Evolutionary conservation across 1,139 yeast species (phyloP).

Genomic region (Nakaseomyces delphensis): DNA sequence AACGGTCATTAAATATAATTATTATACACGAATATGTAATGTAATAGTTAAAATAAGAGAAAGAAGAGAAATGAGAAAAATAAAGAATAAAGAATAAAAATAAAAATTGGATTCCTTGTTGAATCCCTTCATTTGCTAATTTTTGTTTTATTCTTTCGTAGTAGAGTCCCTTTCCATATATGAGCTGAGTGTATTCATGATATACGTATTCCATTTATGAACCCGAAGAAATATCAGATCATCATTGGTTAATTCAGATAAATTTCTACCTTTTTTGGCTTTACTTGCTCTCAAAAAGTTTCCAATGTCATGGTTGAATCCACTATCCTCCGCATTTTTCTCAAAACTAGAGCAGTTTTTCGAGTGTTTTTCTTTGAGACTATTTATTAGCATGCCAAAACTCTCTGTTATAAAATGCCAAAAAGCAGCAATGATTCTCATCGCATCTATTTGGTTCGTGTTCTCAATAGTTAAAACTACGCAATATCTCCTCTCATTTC

Average conservation of each 20-base stretch:
- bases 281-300: conserved; percentile 40
- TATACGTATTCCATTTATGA: conserved; percentile 57
- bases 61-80: too few relatives aligned
- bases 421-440: conserved; percentile 38
- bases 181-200: conserved; percentile 29
- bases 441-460: conserved; percentile 35
- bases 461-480: conserved; percentile 54
- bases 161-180: background rate
- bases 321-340: background rate
- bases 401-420: conserved; percentile 52
- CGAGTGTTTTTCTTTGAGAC: conserved; percentile 41
- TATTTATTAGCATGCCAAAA: conserved; percentile 43
- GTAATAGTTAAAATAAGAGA: background rate
- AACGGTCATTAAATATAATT: conserved; percentile 2
- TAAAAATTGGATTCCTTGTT: too few relatives aligned
- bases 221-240: conserved; percentile 50
- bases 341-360: conserved; percentile 17
- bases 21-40: background rate
- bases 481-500: conserved; percentile 67
- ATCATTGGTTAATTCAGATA: conserved; percentile 55
- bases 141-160: too few relatives aligned
- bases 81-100: too few relatives aligned
- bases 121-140: too few relatives aligned
- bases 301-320: conserved; percentile 12
- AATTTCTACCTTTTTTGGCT: conserved; percentile 45